Evolutionary conservation across 2,329 filamentous ascomycete species (phyloP).

Genomic region (Chaetomiaceae sp.): DNA sequence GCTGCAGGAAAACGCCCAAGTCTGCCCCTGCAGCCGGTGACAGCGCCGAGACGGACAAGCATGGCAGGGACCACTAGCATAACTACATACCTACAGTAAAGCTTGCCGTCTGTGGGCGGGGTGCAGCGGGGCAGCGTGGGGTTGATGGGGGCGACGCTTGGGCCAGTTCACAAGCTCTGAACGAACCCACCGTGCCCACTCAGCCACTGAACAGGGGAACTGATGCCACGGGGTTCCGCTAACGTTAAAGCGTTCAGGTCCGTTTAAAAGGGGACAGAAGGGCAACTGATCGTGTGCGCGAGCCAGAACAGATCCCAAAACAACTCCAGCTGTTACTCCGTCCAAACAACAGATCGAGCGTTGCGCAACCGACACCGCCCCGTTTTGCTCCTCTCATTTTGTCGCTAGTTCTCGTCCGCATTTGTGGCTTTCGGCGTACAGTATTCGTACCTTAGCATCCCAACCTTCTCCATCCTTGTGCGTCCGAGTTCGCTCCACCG

Average conservation of each 20-base stretch:
- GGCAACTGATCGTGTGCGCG: conserved; percentile 26
- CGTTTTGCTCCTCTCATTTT: background rate
- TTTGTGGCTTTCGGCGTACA: background rate
- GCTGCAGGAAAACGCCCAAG: background rate
- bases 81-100: no score
- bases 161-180: conserved; percentile 6
- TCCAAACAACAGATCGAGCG: background rate
- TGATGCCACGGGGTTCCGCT: conserved; percentile 4
- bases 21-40: background rate
- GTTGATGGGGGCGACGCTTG: background rate
- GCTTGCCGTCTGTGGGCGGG: no score
- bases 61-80: no score
- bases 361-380: background rate
- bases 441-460: no score
- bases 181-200: no score
- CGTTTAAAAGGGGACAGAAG: conserved; percentile 10
- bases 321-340: background rate
- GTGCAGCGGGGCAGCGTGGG: background rate
- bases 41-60: no score
- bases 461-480: background rate
- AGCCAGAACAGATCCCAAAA: background rate
- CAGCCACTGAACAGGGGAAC: conserved; percentile 3
- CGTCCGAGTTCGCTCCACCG: conserved; percentile 9
- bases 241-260: no score
- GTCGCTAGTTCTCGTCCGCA: background rate